A percentile compares a stretch with the other conserved stretches of the same genome.
Evolutionary conservation across 306 rosid species (phyloP).

Genomic region (Albizia julibrissin): DNA sequence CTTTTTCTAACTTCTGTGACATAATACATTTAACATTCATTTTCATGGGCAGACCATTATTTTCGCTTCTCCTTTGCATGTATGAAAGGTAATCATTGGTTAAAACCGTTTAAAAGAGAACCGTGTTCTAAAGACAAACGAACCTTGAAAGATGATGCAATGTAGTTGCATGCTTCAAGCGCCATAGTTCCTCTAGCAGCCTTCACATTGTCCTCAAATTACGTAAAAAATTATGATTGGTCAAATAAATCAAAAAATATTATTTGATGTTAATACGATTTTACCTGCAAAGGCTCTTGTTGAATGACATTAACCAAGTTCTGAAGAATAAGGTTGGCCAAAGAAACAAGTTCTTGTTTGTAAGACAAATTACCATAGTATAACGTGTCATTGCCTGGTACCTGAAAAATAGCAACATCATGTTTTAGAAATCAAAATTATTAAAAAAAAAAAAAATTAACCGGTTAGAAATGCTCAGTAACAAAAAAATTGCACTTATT

Average conservation of each 20-base stretch:
- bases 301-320: constrained; percentile 61
- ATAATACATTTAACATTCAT: background rate
- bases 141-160: constrained; percentile 75
- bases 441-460: background rate
- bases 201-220: constrained; percentile 50
- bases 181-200: constrained; percentile 80
- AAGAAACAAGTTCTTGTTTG: constrained; percentile 66
- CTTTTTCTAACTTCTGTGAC: background rate
- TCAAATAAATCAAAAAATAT: constrained; percentile 26
- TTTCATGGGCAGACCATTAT: background rate
- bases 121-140: constrained; percentile 29
- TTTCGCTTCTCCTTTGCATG: background rate
- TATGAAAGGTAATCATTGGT: constrained; percentile 1
- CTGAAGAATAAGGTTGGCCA: constrained; percentile 64
- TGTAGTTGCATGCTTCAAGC: constrained; percentile 94
- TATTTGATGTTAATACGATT: constrained; percentile 6
- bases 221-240: constrained; percentile 32
- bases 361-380: constrained; percentile 69
- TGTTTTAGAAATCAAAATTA: constrained; percentile 20
- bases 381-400: constrained; percentile 60
- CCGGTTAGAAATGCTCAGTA: background rate
- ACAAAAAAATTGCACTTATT: background rate
- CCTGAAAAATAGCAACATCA: constrained; percentile 44
- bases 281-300: constrained; percentile 79
- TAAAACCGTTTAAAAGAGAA: background rate